phyloP scores from a whole-genome alignment of 495 filamentous ascomycete genomes.

The Entonaema liquescens region DNA sequence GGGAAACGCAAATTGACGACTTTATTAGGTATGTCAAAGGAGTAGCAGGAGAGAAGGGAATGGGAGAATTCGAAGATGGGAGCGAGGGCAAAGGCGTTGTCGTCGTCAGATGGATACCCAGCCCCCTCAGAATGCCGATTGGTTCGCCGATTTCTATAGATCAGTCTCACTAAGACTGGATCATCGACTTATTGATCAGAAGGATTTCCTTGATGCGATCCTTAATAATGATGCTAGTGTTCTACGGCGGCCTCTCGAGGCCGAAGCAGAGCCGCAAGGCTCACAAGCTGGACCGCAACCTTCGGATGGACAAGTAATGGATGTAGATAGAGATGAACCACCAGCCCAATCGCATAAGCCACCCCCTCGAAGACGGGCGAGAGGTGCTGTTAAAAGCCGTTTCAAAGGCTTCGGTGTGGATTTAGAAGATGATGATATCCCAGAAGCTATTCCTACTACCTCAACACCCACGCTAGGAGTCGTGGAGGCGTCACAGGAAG shows the following conservation, averaged over 20 bases:
- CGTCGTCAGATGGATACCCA: conserved; percentile 76
- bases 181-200: conserved; percentile 86
- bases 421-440: conserved; percentile 46
- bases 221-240: conserved; percentile 75
- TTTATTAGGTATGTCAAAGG: conserved; percentile 80
- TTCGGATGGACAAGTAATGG: conserved; percentile 42
- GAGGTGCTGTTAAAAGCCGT: conserved; percentile 62
- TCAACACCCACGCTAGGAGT: conserved; percentile 6
- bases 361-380: conserved; percentile 43
- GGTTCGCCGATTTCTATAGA: conserved; percentile 73
- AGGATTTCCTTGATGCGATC: conserved; percentile 92
- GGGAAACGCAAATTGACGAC: conserved; percentile 75
- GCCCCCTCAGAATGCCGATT: conserved; percentile 68
- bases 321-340: conserved; percentile 43
- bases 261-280: conserved; percentile 39
- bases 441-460: conserved; percentile 15
- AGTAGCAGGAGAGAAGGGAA: conserved; percentile 74
- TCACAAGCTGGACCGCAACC: conserved; percentile 24
- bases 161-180: conserved; percentile 74
- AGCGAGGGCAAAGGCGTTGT: conserved; percentile 75
- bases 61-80: conserved; percentile 68
- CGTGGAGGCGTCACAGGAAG: conserved; percentile 41
- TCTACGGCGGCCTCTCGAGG: conserved; percentile 69
- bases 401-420: conserved; percentile 74
- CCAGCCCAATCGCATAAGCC: conserved; percentile 23